Conservation (phyloP, 75 land plant species). For the Pseudotsuga menziesii region DNA sequence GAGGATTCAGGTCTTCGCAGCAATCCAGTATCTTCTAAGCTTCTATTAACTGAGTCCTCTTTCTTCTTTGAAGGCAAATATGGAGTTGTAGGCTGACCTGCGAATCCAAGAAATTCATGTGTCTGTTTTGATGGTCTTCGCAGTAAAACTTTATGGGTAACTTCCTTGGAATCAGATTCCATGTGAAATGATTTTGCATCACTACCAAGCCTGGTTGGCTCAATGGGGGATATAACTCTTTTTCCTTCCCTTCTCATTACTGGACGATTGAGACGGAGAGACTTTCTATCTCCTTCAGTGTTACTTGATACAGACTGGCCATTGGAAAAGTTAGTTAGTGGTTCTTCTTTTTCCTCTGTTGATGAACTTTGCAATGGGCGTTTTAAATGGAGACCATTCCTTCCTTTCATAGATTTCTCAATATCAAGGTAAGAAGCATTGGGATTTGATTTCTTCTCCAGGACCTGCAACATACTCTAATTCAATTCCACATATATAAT, state of each 20-base stretch:
- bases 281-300: conserved; percentile 1
- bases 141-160: conserved; percentile 3
- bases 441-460: conserved; percentile 57
- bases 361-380: conserved; percentile 1
- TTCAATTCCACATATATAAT: not conserved
- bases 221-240: not conserved
- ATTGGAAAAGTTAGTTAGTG: not conserved
- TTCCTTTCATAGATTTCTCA: conserved; percentile 54
- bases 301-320: conserved; percentile 1
- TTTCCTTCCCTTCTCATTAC: conserved; percentile 8
- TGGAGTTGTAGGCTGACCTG: not conserved
- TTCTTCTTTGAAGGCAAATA: not conserved
- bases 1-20: conserved; percentile 37
- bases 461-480: conserved; percentile 37
- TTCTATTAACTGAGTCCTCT: not conserved
- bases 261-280: conserved; percentile 3
- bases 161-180: conserved; percentile 4
- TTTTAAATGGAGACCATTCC: conserved; percentile 13
- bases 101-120: not conserved
- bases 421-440: conserved; percentile 51
- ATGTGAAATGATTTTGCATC: not conserved
- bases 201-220: not conserved
- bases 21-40: conserved; percentile 8
- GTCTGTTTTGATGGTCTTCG: conserved; percentile 3
- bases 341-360: not conserved